Conservation (phyloP, 306 rosid species). For the Begonia fuchsioides region DNA sequence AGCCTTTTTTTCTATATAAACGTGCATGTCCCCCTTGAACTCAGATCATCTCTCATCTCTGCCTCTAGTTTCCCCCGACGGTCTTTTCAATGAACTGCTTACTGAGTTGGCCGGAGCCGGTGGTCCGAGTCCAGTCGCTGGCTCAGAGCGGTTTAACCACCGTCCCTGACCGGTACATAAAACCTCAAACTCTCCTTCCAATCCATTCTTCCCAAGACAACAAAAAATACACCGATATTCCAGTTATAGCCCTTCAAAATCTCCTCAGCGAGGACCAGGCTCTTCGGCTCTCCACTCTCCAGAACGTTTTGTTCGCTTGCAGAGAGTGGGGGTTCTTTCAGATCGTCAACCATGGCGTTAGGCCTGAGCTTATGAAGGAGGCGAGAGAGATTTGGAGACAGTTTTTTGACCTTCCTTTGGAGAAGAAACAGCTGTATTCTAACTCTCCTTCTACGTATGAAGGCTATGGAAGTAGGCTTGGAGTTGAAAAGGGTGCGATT, state of each 20-base stretch:
- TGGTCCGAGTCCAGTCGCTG: slow-evolving; percentile 63
- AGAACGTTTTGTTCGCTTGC: slow-evolving; percentile 27
- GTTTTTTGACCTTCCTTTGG: slow-evolving; percentile 56
- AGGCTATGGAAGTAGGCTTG: slow-evolving; percentile 85
- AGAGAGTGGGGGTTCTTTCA: slow-evolving; percentile 79
- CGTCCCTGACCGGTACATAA: slow-evolving; percentile 55
- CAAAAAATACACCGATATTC: slow-evolving; percentile 23
- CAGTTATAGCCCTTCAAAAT: slow-evolving; percentile 33
- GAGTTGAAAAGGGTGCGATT: slow-evolving; percentile 66
- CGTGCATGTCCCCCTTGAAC: too few species aligned
- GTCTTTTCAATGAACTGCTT: slow-evolving; percentile 22
- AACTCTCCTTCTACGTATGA: slow-evolving; percentile 73
- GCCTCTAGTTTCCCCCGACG: too few species aligned
- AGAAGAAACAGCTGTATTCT: slow-evolving; percentile 48
- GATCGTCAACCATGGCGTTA: slow-evolving; percentile 67
- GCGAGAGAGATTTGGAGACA: slow-evolving; percentile 49
- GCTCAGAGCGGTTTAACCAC: slow-evolving; percentile 58
- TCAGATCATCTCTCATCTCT: too few species aligned
- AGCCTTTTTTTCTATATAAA: too few species aligned
- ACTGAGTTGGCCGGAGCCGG: slow-evolving; percentile 81
- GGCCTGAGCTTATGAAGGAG: slow-evolving; percentile 45
- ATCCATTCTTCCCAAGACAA: neutral
- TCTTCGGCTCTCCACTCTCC: slow-evolving; percentile 10
- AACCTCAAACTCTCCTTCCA: slow-evolving; percentile 41
- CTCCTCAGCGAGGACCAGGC: slow-evolving; percentile 6